These are phyloP conservation scores for Aspergillus sergii DNA, from an alignment of 2,329 filamentous ascomycete genomes.

Conservation along the genomic window DNA sequence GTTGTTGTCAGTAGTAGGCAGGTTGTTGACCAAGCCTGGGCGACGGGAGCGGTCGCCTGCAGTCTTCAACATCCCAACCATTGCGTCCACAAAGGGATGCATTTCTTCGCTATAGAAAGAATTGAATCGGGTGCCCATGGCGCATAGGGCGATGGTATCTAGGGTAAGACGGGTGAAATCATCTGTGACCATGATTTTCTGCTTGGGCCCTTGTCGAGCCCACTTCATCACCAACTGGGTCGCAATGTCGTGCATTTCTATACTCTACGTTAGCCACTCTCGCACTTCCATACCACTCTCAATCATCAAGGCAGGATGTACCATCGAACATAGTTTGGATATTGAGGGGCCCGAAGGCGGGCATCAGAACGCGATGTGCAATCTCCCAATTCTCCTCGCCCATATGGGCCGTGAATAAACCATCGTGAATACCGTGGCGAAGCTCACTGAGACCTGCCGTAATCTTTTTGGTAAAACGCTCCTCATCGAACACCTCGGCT, in stretches of 20 bases:
- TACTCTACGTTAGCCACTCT: neutral
- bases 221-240: constrained; percentile 45
- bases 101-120: constrained; percentile 69
- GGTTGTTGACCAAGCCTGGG: constrained; percentile 49
- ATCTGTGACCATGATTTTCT: constrained; percentile 62
- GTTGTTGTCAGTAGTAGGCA: constrained; percentile 41
- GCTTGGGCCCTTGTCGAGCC: constrained; percentile 54
- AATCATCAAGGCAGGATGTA: constrained; percentile 10
- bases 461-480: constrained; percentile 63
- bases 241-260: constrained; percentile 46
- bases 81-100: constrained; percentile 71
- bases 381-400: constrained; percentile 64
- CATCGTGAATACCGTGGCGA: constrained; percentile 63
- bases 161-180: constrained; percentile 74
- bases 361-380: constrained; percentile 55
- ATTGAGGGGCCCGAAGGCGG: constrained; percentile 50
- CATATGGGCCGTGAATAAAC: constrained; percentile 63
- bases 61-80: constrained; percentile 64
- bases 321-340: constrained; percentile 49
- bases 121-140: constrained; percentile 75
- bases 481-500: constrained; percentile 67
- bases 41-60: constrained; percentile 55
- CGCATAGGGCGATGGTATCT: constrained; percentile 71
- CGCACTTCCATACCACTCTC: neutral
- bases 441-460: constrained; percentile 56